Percentiles rank a stretch among this genome's conserved stretches.
Conservation (phyloP, 129 eudicot species). For the Escallonia rubra region DNA sequence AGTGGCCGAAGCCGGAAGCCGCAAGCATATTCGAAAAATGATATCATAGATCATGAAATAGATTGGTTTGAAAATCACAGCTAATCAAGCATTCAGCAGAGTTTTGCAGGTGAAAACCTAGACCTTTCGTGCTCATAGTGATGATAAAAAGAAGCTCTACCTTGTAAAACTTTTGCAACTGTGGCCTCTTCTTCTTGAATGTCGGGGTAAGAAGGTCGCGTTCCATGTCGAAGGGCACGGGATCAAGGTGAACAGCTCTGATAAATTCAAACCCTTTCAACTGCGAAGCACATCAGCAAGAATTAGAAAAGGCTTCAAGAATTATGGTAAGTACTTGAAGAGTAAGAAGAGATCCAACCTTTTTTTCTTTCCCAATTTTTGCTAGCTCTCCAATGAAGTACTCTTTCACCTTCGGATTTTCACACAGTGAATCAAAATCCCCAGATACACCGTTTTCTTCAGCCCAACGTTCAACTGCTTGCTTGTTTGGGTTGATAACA, state of each 20-base stretch:
- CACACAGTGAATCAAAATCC: slow-evolving; percentile 58
- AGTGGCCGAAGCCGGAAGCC: not conserved
- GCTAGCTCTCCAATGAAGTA: slow-evolving; percentile 58
- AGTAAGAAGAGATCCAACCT: slow-evolving; percentile 32
- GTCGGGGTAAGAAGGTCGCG: slow-evolving; percentile 91
- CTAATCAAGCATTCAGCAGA: not conserved
- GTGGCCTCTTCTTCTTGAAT: slow-evolving; percentile 83
- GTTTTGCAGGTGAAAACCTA: not conserved
- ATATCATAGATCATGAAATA: not conserved
- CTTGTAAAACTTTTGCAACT: slow-evolving; percentile 74
- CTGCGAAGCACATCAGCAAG: slow-evolving; percentile 32
- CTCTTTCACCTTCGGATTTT: slow-evolving; percentile 53
- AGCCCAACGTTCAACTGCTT: slow-evolving; percentile 72
- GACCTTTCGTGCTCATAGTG: not conserved
- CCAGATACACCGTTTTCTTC: slow-evolving; percentile 45
- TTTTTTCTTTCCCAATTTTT: slow-evolving; percentile 67
- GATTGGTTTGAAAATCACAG: too few relatives aligned
- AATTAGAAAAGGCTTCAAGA: not conserved
- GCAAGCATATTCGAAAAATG: not conserved
- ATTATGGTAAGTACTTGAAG: not conserved
- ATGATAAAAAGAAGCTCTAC: slow-evolving; percentile 19
- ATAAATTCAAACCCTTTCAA: slow-evolving; percentile 81
- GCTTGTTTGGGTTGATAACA: slow-evolving; percentile 65
- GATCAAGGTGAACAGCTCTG: slow-evolving; percentile 75
- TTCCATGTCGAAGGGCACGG: slow-evolving; percentile 79